Evolutionary conservation across 73 alveolate species (phyloP).

Genomic region (Effrenium voratum): DNA sequence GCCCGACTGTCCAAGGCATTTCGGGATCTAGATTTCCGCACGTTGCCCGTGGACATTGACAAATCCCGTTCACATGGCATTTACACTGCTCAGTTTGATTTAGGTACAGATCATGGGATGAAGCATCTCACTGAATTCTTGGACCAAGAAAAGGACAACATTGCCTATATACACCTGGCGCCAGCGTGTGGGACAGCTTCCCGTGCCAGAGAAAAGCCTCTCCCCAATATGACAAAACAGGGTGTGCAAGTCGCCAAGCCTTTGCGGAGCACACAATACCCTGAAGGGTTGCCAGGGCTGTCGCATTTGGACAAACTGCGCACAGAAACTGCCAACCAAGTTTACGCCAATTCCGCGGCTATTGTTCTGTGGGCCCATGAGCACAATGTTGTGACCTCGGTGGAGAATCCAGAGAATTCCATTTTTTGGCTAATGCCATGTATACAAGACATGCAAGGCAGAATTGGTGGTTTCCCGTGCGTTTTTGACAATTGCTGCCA

Average conservation of each 20-base stretch:
- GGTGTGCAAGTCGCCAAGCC: background rate
- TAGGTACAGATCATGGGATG: background rate
- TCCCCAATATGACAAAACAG: background rate
- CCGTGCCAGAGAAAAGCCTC: background rate
- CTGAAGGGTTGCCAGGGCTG: background rate
- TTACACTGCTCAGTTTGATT: background rate
- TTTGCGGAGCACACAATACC: background rate
- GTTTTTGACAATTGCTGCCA: background rate
- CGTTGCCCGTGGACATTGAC: background rate
- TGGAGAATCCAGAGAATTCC: background rate
- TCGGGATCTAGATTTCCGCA: background rate
- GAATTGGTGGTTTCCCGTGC: background rate
- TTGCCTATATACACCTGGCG: background rate
- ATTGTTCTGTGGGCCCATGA: background rate
- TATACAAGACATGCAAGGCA: background rate
- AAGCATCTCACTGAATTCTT: background rate
- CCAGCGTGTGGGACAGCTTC: background rate
- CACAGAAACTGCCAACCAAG: background rate
- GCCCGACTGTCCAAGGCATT: background rate
- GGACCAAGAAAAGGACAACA: background rate
- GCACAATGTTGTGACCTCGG: background rate
- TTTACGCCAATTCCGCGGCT: background rate
- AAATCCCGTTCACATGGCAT: background rate
- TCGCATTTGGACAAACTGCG: background rate
- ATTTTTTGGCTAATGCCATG: background rate